A percentile compares a stretch with the other conserved stretches of the same genome.
phyloP scores from a whole-genome alignment of 2,329 filamentous ascomycete genomes.

The Pseudocercospora pini-densiflorae region DNA sequence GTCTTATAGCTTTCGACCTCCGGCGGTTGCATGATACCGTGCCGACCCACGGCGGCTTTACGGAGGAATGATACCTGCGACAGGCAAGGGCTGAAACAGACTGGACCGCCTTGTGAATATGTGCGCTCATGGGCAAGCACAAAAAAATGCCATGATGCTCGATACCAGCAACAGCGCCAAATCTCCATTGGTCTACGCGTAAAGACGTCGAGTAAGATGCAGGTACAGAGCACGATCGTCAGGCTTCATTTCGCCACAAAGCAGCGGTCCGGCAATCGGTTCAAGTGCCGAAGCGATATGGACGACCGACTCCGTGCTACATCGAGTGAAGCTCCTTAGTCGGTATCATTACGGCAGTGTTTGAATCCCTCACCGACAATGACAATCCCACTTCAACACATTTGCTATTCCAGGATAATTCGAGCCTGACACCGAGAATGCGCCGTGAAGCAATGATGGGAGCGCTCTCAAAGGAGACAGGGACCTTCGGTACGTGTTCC shows the following conservation, averaged over 20 bases:
- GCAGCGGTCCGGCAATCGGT: slow-evolving; percentile 6
- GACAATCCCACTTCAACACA: neutral
- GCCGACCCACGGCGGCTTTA: neutral
- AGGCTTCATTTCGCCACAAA: neutral
- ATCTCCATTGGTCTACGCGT: neutral
- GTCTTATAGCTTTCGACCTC: neutral
- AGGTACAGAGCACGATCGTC: slow-evolving; percentile 3
- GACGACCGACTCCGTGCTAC: neutral
- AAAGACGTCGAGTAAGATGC: neutral
- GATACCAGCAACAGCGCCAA: neutral
- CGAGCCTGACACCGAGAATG: neutral
- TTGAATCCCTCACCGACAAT: neutral
- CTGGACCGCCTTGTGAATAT: neutral
- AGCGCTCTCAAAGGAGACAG: neutral
- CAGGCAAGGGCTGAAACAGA: neutral
- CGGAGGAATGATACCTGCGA: neutral
- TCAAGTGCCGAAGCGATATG: slow-evolving; percentile 4
- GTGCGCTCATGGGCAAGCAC: neutral
- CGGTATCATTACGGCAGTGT: neutral
- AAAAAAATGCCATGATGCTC: neutral
- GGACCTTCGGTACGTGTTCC: neutral
- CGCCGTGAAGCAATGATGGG: neutral
- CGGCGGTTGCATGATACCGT: neutral
- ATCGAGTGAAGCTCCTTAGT: neutral
- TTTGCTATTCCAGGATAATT: neutral